Evolutionary conservation across 176 grass and related monocot genomes (phyloP), one percentile per base, ranked within the genome.

Genomic region (Triticum turgidum): DNA sequence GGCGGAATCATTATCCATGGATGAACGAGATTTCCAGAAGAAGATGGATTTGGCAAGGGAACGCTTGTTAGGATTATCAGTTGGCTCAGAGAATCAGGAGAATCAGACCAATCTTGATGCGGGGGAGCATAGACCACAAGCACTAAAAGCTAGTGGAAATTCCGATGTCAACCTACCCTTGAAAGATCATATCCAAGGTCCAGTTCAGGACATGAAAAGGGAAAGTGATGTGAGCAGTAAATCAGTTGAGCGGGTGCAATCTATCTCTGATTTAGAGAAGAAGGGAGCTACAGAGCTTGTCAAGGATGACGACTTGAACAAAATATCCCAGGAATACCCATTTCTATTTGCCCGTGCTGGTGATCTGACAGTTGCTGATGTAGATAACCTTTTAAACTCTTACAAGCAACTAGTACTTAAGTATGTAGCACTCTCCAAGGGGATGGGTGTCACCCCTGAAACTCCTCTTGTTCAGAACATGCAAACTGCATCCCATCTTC

Each of bases 331-430:
- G 71, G 97, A 92, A 21, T 96, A 99, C 42, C 92, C 93, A 21
- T 96, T 91, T 41, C 80, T 99, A 66, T 99, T 92, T 91, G 92
- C 94, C 69, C 72, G 76, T 69, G 89, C 92, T 83, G 94, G 97
- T 73, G 97, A 99, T 89, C 79, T 99, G 79, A 96, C 97, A 3
- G 82, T 99, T 87, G 89, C 86, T 88, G 97, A 99, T 88, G 92
- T 96, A 78, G 90, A 96, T 54, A 91, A 82, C 90, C 94, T 99
- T 75, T 83, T 96, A 22, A 94, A 92, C 88, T 92, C 90, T 74
- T 99, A 96, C 83, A 96, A 96, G 89, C 90, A 94, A 67, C 83
- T 99, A 24, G 87, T 96, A 37, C 88, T 96, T 51, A 80, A 82
- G 80, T 94, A 96, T 58, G 85, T 93, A 42, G 86, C 92, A 76